Evolutionary conservation across 352 stramenopile genomes (phyloP), one percentile per base, ranked within the genome.

Genomic region (Globisporangium cylindrosporum): DNA sequence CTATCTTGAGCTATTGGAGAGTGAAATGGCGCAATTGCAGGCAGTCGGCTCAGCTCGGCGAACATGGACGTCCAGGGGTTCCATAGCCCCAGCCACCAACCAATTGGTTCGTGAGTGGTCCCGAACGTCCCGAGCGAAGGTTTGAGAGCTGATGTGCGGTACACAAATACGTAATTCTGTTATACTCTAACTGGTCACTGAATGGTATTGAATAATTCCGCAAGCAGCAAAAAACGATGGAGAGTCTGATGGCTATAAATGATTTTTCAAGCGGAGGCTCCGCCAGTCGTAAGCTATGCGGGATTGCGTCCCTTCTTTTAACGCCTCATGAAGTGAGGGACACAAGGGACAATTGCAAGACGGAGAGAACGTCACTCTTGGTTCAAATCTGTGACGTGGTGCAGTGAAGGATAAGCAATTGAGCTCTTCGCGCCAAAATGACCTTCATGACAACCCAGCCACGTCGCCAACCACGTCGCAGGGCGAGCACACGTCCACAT

Each of bases 1-100:
- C 64, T 70, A 53, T 70, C 48, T 70, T 66, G 64, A 70, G 64
- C 56, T 64, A 59, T 70, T 70, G 64, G 64, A 70, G 64, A 70
- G 55, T 61, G 53, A 68, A 68, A 34, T 68, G 34, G 51, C 60
- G 60, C 43, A 27, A 24, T 58, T 59, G 32, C 7, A 22, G 38
- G 60, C 57, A 29, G 18, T 4, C 3, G 43, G 18, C 43, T 51
- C 22, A 6, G 43, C 41, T 49, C 36, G 27, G 27, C 29, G 53
- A 51, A 51, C 53, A 12, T 55, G 14, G 22, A 25, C 25, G 10
- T 49, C 38, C 36, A 36, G 36, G 8, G 29, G 25, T 46, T 36
- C 49, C 53, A 38, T 18, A 36, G 62, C 27, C 62, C 22, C 51
- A 38, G 36, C 32, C 7, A 68, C 63, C 63, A 68, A 68, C 56